Evolutionary conservation across 371 early-diverging fungal species (phyloP), one percentile per base, ranked within the genome.

Genomic region (Phascolomyces articulosus): DNA sequence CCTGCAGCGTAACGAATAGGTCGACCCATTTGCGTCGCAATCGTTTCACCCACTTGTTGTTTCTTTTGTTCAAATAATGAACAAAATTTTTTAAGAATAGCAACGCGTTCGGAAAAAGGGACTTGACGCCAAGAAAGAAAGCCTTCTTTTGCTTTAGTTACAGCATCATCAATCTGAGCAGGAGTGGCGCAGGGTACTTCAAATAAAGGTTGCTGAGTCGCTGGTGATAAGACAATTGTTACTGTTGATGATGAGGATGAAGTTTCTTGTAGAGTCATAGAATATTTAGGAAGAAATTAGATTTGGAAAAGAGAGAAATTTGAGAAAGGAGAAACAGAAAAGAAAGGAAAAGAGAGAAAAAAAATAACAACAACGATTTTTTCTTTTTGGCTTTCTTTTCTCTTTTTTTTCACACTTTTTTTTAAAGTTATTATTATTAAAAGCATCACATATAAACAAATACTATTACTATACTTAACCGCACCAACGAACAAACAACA

Each of bases 11-110:
- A 93, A 13, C 87, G 79, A 49, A 86, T 72, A 8, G 95, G 95
- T 8, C 95, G 80, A 20, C 93, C 93, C 87, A 95, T 93, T 60
- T 89, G 87, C 34, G 71, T 65, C 0, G 90, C 80, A 58, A 95
- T 74, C 21, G 90, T 90, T 24, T 74, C 64, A 29, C 86, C 86
- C 7, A 92, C 71, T 15, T 78, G 80, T 23, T 89, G 92, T 57
- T 83, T 78, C 40, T 87, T 84, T 11, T 73, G 68, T 8, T 86
- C 82, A 68, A 95, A 83, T 16, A 75, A 58, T 1, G 78, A 71
- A 44, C 90, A 79, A 70, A 91, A 90, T 55, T 79, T 77, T 15
- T 72, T 51, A 7, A 89, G 75, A 27, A 89, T 69, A 21, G 66
- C 64, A 15, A 88, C 81, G 51, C 93, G 88, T 18, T 86, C 73